Evolutionary conservation across 2,329 filamentous ascomycete species (phyloP).

Genomic region (Phialocephala subalpina): DNA sequence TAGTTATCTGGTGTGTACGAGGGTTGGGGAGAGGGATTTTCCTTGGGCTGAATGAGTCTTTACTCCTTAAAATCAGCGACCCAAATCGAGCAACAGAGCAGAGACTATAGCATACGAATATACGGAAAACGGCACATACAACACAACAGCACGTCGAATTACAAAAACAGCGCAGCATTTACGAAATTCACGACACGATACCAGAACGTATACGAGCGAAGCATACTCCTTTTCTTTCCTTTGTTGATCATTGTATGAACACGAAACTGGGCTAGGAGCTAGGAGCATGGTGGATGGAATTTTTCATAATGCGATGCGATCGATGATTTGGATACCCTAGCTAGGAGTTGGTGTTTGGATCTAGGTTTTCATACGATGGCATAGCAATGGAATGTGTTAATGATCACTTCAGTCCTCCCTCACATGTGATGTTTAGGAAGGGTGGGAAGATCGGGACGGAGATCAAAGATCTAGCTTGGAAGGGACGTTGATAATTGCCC

Average conservation of each 20-base stretch:
- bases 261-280: neutral
- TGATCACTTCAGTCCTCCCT: too few relatives aligned
- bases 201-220: neutral
- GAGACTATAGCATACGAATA: neutral
- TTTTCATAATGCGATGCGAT: neutral
- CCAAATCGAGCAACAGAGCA: neutral
- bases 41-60: constrained; percentile 57
- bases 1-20: constrained; percentile 71
- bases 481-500: too few relatives aligned
- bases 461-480: too few relatives aligned
- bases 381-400: neutral
- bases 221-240: neutral
- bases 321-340: constrained; percentile 3
- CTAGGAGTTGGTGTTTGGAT: constrained; percentile 7
- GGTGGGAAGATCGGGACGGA: too few relatives aligned
- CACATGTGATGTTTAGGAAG: too few relatives aligned
- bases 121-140: neutral
- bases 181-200: constrained; percentile 3
- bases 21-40: constrained; percentile 67
- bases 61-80: too few relatives aligned
- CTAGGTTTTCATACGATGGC: neutral
- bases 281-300: constrained; percentile 7
- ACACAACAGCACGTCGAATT: neutral
- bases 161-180: neutral
- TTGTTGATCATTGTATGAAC: neutral